Evolutionary conservation across 2,329 filamentous ascomycete species (phyloP).

Genomic region (Ascochyta koolunga): DNA sequence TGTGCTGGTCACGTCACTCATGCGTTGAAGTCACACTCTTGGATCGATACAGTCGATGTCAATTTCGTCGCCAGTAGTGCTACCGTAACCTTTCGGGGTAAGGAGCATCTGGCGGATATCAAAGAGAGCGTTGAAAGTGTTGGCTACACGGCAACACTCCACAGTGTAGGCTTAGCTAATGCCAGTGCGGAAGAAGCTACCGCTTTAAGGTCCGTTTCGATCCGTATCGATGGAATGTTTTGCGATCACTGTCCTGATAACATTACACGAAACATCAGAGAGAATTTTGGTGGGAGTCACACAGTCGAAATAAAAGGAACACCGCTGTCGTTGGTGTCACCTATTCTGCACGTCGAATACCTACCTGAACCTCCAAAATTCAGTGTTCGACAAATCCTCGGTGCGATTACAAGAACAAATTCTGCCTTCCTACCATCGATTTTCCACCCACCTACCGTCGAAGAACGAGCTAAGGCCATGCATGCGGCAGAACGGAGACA

Average conservation of each 20-base stretch:
- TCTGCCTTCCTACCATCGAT: slow-evolving; percentile 70
- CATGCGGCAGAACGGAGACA: slow-evolving; percentile 71
- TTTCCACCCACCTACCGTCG: slow-evolving; percentile 80
- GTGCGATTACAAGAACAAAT: slow-evolving; percentile 70
- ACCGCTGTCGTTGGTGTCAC: slow-evolving; percentile 63
- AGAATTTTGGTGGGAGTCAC: slow-evolving; percentile 52
- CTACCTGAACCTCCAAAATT: slow-evolving; percentile 69
- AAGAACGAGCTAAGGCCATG: slow-evolving; percentile 78
- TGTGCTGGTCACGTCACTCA: slow-evolving; percentile 59
- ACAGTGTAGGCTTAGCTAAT: slow-evolving; percentile 35
- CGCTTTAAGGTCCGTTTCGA: slow-evolving; percentile 38
- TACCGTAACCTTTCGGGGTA: slow-evolving; percentile 56
- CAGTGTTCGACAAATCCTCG: slow-evolving; percentile 77
- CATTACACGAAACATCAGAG: slow-evolving; percentile 60
- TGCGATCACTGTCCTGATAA: slow-evolving; percentile 56
- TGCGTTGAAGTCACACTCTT: slow-evolving; percentile 54
- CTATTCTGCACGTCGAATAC: slow-evolving; percentile 75
- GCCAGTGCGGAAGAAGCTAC: slow-evolving; percentile 21
- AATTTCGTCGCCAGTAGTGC: slow-evolving; percentile 60
- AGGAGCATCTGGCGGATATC: slow-evolving; percentile 53
- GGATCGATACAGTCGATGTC: slow-evolving; percentile 56
- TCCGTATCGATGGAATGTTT: slow-evolving; percentile 53
- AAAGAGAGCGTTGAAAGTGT: slow-evolving; percentile 57
- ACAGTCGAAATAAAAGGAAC: slow-evolving; percentile 60
- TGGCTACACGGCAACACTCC: slow-evolving; percentile 51